Evolutionary conservation across 768 basidiomycete genomes (phyloP).

Genomic region (Amanita polypyramis): DNA sequence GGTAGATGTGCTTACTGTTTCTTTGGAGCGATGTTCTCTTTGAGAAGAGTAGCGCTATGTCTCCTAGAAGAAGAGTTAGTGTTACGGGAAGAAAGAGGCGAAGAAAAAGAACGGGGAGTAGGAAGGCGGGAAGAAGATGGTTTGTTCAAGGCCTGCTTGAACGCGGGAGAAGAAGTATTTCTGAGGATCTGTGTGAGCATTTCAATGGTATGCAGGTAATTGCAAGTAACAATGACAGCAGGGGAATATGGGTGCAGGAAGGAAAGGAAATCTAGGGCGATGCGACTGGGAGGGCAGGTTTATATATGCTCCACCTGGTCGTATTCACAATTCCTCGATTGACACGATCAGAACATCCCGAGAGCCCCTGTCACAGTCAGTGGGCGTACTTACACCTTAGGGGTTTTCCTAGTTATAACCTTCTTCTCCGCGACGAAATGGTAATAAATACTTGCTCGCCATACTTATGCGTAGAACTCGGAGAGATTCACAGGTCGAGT

Average conservation of each 20-base stretch:
- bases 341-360: too few species aligned
- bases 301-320: background rate
- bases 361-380: too few species aligned
- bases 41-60: background rate
- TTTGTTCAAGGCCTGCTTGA: slow-evolving; percentile 3
- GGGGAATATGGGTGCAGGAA: background rate
- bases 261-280: background rate
- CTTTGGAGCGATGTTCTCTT: background rate
- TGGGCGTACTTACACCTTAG: too few species aligned
- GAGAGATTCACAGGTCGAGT: too few species aligned
- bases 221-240: background rate
- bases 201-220: background rate
- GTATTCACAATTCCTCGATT: too few species aligned
- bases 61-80: background rate
- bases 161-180: background rate
- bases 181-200: background rate
- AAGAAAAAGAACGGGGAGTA: background rate
- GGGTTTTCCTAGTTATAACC: too few species aligned
- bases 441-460: too few species aligned
- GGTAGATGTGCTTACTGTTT: background rate
- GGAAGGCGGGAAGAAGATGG: background rate
- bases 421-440: too few species aligned
- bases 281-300: background rate
- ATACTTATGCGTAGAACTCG: too few species aligned
- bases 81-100: background rate